phyloP scores from a whole-genome alignment of 75 land plant genomes.

The Cupressus sempervirens region DNA sequence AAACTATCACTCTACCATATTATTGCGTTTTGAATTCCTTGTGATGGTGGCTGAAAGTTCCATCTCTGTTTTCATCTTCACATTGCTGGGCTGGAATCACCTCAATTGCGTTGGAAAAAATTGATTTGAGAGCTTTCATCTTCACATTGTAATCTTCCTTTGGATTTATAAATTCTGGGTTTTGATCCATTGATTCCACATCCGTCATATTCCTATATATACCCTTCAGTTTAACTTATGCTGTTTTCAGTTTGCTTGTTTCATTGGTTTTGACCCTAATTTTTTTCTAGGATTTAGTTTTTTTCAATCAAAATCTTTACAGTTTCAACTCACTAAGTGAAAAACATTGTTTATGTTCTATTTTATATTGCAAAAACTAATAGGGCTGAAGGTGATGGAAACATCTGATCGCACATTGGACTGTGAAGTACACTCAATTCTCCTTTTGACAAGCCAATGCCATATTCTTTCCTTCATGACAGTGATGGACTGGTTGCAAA shows the following conservation, averaged over 20 bases:
- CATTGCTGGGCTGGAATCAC: too few species aligned
- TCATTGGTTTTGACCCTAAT: background rate
- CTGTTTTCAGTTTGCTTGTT: background rate
- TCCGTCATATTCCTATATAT: too few species aligned
- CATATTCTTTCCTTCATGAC: background rate
- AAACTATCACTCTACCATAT: too few species aligned
- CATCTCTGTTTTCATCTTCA: too few species aligned
- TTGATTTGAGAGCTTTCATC: too few species aligned
- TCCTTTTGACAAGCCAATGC: background rate
- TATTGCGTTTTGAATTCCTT: too few species aligned
- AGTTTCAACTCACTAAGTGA: background rate
- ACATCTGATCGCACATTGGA: slow-evolving; percentile 36
- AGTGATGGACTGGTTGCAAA: background rate
- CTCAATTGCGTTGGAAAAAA: too few species aligned
- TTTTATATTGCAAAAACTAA: slow-evolving; percentile 31
- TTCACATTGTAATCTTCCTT: too few species aligned
- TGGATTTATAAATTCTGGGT: too few species aligned
- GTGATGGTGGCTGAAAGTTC: too few species aligned
- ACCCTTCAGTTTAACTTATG: too few species aligned
- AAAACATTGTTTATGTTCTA: background rate
- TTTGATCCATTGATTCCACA: too few species aligned
- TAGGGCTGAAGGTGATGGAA: slow-evolving; percentile 47
- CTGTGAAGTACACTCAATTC: background rate
- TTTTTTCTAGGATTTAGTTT: background rate
- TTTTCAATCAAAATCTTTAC: background rate